Conservation (phyloP, 371 early-diverging fungal genomes). For the Globomyces sp. region DNA sequence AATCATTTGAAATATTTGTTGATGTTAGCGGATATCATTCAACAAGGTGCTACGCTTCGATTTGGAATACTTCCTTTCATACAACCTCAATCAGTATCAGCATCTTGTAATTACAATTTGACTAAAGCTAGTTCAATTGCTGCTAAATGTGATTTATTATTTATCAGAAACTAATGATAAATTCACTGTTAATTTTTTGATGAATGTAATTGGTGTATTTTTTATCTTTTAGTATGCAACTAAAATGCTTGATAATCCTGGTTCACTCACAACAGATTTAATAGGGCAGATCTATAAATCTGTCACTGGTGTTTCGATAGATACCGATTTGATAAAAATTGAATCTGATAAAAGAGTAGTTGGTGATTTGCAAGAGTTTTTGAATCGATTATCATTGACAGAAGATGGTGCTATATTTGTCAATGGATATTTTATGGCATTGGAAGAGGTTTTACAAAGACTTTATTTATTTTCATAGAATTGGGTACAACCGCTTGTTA, state of each 20-base stretch:
- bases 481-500: constrained; percentile 40
- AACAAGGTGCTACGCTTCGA: too few relatives aligned
- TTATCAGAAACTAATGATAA: too few relatives aligned
- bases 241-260: not conserved
- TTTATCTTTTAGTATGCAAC: not conserved
- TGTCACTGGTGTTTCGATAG: not conserved
- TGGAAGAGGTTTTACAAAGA: constrained; percentile 43
- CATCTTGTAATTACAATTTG: not conserved
- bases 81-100: not conserved
- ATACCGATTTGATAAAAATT: not conserved
- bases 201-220: not conserved
- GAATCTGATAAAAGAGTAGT: not conserved
- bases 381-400: constrained; percentile 28
- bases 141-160: not conserved
- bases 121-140: not conserved
- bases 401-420: constrained; percentile 50
- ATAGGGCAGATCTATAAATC: not conserved
- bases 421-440: not conserved
- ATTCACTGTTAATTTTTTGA: too few relatives aligned
- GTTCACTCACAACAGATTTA: not conserved
- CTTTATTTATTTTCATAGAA: constrained; percentile 27
- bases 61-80: not conserved
- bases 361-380: not conserved
- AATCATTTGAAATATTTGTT: constrained; percentile 22
- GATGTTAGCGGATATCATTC: too few relatives aligned